Percentiles rank a stretch among this genome's conserved stretches.
These are phyloP conservation scores for Chaetothyriales sp. DNA, from an alignment of 2,329 filamentous ascomycete genomes.

Conservation along the genomic window DNA sequence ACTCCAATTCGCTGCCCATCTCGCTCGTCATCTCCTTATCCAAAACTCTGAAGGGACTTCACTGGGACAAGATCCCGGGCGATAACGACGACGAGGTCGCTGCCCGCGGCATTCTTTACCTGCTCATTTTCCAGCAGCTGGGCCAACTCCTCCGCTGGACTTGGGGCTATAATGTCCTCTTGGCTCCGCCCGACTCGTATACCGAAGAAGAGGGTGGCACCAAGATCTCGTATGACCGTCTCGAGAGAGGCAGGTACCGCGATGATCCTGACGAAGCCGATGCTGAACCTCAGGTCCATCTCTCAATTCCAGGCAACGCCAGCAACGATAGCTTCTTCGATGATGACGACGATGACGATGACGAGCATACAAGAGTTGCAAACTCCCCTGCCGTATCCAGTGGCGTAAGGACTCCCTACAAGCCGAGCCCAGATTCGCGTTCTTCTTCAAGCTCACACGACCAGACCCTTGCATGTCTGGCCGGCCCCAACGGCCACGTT, in stretches of 20 bases:
- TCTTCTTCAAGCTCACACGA: slow-evolving; percentile 1
- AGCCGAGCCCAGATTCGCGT: slow-evolving; percentile 1
- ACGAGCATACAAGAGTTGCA: slow-evolving; percentile 13
- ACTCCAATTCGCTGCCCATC: slow-evolving; percentile 94
- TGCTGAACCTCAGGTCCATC: slow-evolving; percentile 13
- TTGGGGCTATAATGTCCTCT: slow-evolving; percentile 88
- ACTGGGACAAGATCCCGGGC: slow-evolving; percentile 80
- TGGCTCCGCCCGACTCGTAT: slow-evolving; percentile 61
- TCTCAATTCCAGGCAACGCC: slow-evolving; percentile 1
- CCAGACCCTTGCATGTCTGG: slow-evolving; percentile 33
- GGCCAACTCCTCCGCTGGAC: slow-evolving; percentile 93
- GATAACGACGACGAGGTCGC: slow-evolving; percentile 94
- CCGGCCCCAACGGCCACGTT: slow-evolving; percentile 22
- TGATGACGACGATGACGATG: slow-evolving; percentile 9
- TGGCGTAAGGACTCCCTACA: slow-evolving; percentile 15
- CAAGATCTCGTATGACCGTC: slow-evolving; percentile 19
- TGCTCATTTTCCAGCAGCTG: slow-evolving; percentile 94
- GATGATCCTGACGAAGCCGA: slow-evolving; percentile 25
- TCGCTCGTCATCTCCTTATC: slow-evolving; percentile 89
- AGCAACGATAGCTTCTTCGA: slow-evolving; percentile 9
- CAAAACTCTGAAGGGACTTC: slow-evolving; percentile 76
- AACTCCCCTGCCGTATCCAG: slow-evolving; percentile 14
- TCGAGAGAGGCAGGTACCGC: slow-evolving; percentile 26
- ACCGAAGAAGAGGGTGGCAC: slow-evolving; percentile 28
- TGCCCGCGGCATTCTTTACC: slow-evolving; percentile 82